Base-by-base conservation (phyloP, 1,139 yeast genomes). In the Yamadazyma atlantica region DNA sequence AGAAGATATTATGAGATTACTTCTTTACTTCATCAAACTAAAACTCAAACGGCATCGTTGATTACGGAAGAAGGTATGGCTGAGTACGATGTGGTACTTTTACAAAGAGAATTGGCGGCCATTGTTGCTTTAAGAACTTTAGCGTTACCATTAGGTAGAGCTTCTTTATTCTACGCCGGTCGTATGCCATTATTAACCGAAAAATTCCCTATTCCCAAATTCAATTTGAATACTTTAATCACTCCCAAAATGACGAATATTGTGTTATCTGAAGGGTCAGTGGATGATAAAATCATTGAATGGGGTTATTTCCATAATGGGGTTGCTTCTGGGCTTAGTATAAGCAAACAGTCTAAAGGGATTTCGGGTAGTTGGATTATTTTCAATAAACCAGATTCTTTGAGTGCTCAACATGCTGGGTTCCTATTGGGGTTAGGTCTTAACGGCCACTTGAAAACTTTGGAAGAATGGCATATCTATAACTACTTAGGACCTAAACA, bases 241-340 rank as follows among this genome's bases (percentile, higher is more conserved):
- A 66, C 78, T 13, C 95, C 97, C 0, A 68, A 72, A 36, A 80
- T 81, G 62, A 73, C 80, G 3, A 85, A 81, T 19, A 77, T 87
- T 1, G 69, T 82, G 1, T 60, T 82, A 3, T 82, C 82, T 3
- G 78, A 74, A 41, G 80, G 76, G 2, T 55, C 75, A 0, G 57
- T 86, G 8, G 70, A 78, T 12, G 66, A 71, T 4, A 73, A 68
- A 13, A 62, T 74, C 4, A 55, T 77, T 17, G 80, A 81, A 33
- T 90, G 97, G 97, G 96, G 96, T 0, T 78, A 80, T 44, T 94
- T 92, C 56, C 97, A 92, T 51, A 86, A 86, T 51, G 99, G 99
- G 10, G 95, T 82, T 0, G 81, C 96, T 2, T 77, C 94, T 1
- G 98, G 97, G 0, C 62, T 94, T 36, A 81, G 86, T 39, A 80